Conservation (phyloP, 106 monocot genomes). For the Gastrodia elata region DNA sequence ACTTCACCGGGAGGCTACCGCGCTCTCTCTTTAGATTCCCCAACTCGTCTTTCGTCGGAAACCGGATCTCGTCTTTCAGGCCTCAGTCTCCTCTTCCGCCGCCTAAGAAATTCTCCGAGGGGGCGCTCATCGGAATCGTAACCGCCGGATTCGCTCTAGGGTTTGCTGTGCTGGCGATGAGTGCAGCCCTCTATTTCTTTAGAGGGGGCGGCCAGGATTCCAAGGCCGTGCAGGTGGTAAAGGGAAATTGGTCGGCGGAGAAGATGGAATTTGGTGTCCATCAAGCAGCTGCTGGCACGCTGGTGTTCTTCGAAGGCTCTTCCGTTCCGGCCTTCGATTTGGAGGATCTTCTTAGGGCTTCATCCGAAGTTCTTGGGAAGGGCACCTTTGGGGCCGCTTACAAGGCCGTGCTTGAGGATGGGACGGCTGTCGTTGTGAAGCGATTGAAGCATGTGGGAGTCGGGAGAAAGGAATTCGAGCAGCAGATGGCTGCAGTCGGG, state of each 20-base stretch:
- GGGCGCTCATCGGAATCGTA: constrained; percentile 40
- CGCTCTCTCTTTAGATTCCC: constrained; percentile 34
- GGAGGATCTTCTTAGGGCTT: constrained; percentile 49
- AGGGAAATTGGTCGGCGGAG: constrained; percentile 33
- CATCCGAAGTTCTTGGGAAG: constrained; percentile 58
- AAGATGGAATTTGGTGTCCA: constrained; percentile 29
- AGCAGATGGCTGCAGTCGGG: constrained; percentile 75
- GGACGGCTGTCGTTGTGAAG: constrained; percentile 69
- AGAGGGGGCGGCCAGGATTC: constrained; percentile 3
- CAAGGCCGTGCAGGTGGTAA: constrained; percentile 7
- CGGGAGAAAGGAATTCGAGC: constrained; percentile 73
- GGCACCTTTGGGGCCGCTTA: constrained; percentile 55
- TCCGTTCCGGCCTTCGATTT: constrained; percentile 25
- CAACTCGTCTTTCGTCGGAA: constrained; percentile 56
- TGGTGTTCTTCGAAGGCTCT: constrained; percentile 6
- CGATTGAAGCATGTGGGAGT: constrained; percentile 62
- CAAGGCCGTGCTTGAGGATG: constrained; percentile 45
- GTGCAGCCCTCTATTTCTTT: constrained; percentile 22
- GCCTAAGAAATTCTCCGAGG: constrained; percentile 22
- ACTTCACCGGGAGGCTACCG: constrained; percentile 47
- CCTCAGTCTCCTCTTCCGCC: constrained; percentile 7
- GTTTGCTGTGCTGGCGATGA: constrained; percentile 19
- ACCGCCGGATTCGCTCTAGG: constrained; percentile 32
- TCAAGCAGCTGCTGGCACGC: constrained; percentile 34
- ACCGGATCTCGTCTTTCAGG: constrained; percentile 18